phyloP scores from a whole-genome alignment of 768 basidiomycete species.

The Mycena olivaceomarginata region DNA sequence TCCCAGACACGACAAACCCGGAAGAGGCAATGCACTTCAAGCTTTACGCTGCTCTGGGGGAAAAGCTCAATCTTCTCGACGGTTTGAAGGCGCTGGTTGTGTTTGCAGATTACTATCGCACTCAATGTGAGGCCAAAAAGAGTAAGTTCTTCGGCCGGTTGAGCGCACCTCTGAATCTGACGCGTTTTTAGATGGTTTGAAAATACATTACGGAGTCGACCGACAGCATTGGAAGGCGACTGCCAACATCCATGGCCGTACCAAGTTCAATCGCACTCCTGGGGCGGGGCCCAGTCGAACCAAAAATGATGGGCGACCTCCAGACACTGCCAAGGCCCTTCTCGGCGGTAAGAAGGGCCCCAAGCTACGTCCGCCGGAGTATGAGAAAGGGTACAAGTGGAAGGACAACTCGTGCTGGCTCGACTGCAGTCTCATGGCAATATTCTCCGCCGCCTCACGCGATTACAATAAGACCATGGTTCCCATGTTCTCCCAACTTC shows the following conservation, averaged over 20 bases:
- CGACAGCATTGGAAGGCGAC: neutral
- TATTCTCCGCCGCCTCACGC: too few relatives aligned
- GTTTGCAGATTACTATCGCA: neutral
- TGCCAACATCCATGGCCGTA: neutral
- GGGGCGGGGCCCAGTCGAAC: neutral
- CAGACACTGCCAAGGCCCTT: neutral
- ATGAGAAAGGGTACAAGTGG: too few relatives aligned
- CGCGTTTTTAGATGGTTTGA: neutral
- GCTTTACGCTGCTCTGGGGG: neutral
- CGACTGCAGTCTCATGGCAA: too few relatives aligned
- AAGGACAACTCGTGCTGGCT: too few relatives aligned
- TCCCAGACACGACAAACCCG: neutral
- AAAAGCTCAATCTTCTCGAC: neutral
- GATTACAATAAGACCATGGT: too few relatives aligned
- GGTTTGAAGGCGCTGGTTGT: neutral
- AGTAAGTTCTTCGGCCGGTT: neutral
- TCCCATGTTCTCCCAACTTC: too few relatives aligned
- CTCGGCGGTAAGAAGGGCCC: too few relatives aligned
- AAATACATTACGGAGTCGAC: neutral
- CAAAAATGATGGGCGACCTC: neutral
- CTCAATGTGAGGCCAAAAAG: neutral
- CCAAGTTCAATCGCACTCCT: neutral
- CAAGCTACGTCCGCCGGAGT: too few relatives aligned
- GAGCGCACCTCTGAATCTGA: neutral
- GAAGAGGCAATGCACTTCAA: slow-evolving; percentile 2